These are phyloP conservation scores for Aristolochia contorta DNA, from an alignment of 164 flowering plant species.

Conservation along the genomic window DNA sequence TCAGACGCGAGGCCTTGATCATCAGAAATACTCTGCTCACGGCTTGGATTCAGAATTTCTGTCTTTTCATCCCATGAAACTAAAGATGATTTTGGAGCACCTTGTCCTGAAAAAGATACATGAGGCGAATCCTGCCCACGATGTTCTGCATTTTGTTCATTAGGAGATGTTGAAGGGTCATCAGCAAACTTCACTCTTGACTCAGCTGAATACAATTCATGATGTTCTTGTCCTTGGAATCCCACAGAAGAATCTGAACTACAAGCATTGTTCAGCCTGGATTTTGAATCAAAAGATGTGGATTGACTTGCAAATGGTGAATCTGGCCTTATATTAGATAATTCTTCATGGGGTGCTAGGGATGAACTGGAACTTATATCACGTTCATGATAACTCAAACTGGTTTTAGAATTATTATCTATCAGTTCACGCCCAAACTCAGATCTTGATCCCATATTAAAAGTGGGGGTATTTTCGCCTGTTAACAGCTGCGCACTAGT, in stretches of 20 bases:
- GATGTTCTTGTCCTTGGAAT: conserved; percentile 26
- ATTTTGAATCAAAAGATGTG: conserved; percentile 8
- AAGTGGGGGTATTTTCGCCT: conserved; percentile 35
- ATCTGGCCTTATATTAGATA: no score
- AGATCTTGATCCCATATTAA: conserved; percentile 29
- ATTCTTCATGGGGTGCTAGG: neutral
- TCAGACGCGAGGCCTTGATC: conserved; percentile 18
- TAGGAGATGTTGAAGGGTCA: conserved; percentile 18
- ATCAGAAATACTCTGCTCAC: conserved; percentile 10
- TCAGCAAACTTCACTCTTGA: conserved; percentile 18
- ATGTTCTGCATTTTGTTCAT: conserved; percentile 14
- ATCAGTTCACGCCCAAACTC: conserved; percentile 13
- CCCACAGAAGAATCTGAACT: conserved; percentile 23
- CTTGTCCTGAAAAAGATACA: conserved; percentile 20
- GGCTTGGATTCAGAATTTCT: conserved; percentile 42
- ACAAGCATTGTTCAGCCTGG: conserved; percentile 13
- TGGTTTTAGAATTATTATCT: no score
- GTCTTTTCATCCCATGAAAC: conserved; percentile 78
- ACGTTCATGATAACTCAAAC: no score
- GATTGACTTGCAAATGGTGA: conserved; percentile 16
- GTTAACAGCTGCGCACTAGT: conserved; percentile 27
- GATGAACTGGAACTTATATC: no score
- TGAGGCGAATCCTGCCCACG: conserved; percentile 16
- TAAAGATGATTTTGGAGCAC: conserved; percentile 31
- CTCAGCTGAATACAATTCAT: conserved; percentile 22